Percentiles rank a stretch among this genome's conserved stretches.
phyloP scores from a whole-genome alignment of 129 eudicot genomes.

The Lonicera japonica region DNA sequence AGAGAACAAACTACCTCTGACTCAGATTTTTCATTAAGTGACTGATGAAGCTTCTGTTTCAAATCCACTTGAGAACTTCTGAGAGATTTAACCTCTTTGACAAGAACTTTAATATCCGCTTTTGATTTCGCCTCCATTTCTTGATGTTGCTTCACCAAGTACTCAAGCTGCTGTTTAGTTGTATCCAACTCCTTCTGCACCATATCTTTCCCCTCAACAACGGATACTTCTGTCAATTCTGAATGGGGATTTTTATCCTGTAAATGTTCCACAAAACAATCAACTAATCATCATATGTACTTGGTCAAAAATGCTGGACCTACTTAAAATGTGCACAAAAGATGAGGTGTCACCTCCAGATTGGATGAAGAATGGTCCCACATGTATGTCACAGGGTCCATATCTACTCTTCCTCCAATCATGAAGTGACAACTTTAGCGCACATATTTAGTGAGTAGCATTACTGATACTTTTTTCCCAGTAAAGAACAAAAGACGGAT shows the following conservation, averaged over 20 bases:
- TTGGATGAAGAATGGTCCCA: no score
- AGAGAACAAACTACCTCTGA: conserved; percentile 49
- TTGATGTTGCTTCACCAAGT: conserved; percentile 59
- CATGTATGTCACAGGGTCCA: no score
- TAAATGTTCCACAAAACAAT: conserved; percentile 17
- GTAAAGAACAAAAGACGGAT: no score
- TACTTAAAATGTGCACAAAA: no score
- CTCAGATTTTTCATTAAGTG: conserved; percentile 48
- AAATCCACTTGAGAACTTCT: conserved; percentile 72
- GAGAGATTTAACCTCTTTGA: conserved; percentile 81
- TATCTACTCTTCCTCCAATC: no score
- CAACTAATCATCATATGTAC: conserved; percentile 2
- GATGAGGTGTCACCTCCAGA: no score
- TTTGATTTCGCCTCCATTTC: conserved; percentile 78
- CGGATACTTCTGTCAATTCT: conserved; percentile 20
- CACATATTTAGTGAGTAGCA: no score
- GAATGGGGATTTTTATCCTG: conserved; percentile 40
- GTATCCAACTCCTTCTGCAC: conserved; percentile 54
- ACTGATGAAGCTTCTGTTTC: conserved; percentile 63
- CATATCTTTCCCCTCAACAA: conserved; percentile 42
- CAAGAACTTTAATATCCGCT: conserved; percentile 83
- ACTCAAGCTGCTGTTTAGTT: conserved; percentile 54
- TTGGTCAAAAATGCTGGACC: not conserved
- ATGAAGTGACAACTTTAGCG: no score
- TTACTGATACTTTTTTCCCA: no score